Conservation (phyloP, 2,329 filamentous ascomycete species). For the Alternaria tenuissima region DNA sequence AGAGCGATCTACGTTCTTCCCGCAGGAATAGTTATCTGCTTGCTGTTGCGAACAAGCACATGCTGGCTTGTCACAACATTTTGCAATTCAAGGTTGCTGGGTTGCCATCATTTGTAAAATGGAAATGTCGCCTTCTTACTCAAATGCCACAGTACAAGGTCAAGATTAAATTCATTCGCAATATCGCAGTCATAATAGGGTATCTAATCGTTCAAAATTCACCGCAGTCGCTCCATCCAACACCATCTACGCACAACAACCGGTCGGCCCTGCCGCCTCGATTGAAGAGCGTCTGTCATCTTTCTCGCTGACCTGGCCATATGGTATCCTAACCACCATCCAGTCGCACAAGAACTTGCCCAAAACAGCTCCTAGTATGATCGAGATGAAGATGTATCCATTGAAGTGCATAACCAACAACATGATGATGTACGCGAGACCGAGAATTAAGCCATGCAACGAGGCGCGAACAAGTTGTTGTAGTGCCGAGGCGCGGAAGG, state of each 20-base stretch:
- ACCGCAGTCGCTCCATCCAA: neutral
- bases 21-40: neutral
- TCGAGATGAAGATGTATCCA: slow-evolving; percentile 79
- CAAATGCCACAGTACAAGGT: too few species aligned
- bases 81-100: neutral
- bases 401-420: slow-evolving; percentile 72
- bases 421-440: slow-evolving; percentile 82
- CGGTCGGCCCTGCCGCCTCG: slow-evolving; percentile 38
- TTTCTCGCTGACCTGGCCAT: slow-evolving; percentile 32
- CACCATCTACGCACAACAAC: slow-evolving; percentile 34
- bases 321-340: slow-evolving; percentile 52
- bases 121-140: too few species aligned
- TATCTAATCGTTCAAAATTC: slow-evolving; percentile 11
- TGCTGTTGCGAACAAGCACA: neutral
- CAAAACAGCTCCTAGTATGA: slow-evolving; percentile 77
- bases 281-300: slow-evolving; percentile 32
- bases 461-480: slow-evolving; percentile 73
- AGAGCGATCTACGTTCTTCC: neutral
- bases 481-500: slow-evolving; percentile 63
- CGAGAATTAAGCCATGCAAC: slow-evolving; percentile 75
- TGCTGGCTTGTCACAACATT: neutral
- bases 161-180: neutral
- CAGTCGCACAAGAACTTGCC: slow-evolving; percentile 78
- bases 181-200: slow-evolving; percentile 7
- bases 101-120: neutral